Base-by-base conservation (phyloP, 2,329 filamentous ascomycete species). In the Teratosphaeria zuluensis region DNA sequence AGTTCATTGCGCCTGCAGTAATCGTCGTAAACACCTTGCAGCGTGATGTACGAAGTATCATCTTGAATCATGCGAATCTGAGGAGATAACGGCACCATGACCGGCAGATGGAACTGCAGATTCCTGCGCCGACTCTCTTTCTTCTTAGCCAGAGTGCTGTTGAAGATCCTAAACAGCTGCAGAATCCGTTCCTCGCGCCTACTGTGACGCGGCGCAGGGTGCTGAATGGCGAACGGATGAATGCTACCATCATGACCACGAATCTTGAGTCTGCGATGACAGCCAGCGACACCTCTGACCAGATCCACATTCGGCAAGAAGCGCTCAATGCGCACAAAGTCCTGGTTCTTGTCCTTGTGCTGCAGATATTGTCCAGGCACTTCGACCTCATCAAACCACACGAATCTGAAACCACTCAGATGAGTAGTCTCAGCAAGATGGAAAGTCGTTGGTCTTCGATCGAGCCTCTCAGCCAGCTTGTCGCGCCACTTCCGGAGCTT, bases 311-410 rank as follows among this genome's bases (percentile, higher is more conserved):
- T 89, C 9, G 95, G 92, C 67, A 99, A 76, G 83, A 99, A 99
- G 28, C 92, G 88, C 73, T 99, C 95, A 64, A 99, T 97, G 53
- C 92, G 88, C 64, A 99, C 87, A 71, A 99, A 99, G 73, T 99
- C 94, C 68, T 95, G 91, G 73, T 99, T 99, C 82, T 97, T 99
- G 69, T 99, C 95, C 74, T 94, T 95, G 76, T 96, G 94, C 71
- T 95, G 87, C 63, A 96, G 78, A 73, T 99, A 99, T 72, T 99
- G 94, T 0, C 94, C 94, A 2, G 95, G 95, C 38, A 99, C 85
- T 74, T 99, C 94, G 12, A 99, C 92, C 68, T 99, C 95, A 69
- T 99, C 94, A 66, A 99, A 96, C 73, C 96, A 97, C 72, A 94
- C 87, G 79, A 96, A 99, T 46, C 90, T 84, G 80, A 99, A 99